Conservation (phyloP, 2,329 filamentous ascomycete species). For the Rhexocercosporidium sp. region DNA sequence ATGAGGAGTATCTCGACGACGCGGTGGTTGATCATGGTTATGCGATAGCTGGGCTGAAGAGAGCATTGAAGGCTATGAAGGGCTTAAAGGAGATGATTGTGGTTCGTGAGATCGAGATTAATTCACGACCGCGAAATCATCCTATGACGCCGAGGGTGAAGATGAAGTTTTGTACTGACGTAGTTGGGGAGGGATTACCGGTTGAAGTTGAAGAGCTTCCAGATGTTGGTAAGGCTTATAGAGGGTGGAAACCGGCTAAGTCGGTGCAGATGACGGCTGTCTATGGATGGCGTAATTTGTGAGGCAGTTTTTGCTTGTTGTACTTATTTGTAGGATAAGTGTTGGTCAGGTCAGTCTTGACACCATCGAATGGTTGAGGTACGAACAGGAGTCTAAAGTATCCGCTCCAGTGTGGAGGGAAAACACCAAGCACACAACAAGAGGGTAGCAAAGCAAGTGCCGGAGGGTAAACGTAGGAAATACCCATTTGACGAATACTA, state of each 20-base stretch:
- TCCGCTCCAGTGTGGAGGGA: no score
- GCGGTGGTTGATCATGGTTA: background rate
- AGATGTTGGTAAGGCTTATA: constrained; percentile 13
- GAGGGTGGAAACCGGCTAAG: constrained; percentile 8
- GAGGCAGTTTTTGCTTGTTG: background rate
- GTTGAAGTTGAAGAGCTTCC: constrained; percentile 13
- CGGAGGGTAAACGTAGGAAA: no score
- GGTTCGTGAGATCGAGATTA: constrained; percentile 11
- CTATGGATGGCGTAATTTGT: constrained; percentile 13
- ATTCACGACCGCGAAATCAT: background rate
- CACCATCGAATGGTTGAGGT: no score
- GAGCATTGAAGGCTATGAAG: constrained; percentile 15
- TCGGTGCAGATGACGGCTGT: constrained; percentile 12
- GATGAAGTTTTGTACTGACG: constrained; percentile 16
- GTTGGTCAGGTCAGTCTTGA: no score
- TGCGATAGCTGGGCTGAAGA: constrained; percentile 5
- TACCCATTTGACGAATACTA: no score
- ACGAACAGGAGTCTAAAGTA: no score
- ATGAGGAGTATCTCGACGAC: constrained; percentile 4
- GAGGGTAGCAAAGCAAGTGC: no score
- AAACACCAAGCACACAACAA: no score
- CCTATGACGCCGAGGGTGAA: background rate
- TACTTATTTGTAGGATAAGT: no score
- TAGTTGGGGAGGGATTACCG: constrained; percentile 11
- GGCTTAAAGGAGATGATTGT: constrained; percentile 15